Evolutionary conservation across 768 basidiomycete species (phyloP).

Genomic region (Coprinopsis sp.): DNA sequence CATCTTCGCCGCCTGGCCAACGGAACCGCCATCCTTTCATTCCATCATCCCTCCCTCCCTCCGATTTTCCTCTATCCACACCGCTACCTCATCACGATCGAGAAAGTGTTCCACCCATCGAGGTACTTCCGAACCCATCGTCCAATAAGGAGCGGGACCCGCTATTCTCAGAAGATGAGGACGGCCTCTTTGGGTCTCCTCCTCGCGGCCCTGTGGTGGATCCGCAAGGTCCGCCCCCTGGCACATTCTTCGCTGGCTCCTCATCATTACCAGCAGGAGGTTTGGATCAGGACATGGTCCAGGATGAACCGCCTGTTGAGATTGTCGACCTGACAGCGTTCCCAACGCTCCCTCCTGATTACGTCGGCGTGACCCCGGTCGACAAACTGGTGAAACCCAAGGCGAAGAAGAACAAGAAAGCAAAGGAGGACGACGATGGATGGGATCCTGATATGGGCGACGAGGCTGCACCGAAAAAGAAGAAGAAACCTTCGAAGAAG

Average conservation of each 20-base stretch:
- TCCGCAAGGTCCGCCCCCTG: conserved; percentile 24
- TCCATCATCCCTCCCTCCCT: conserved; percentile 25
- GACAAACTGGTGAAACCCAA: conserved; percentile 11
- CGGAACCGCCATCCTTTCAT: conserved; percentile 12
- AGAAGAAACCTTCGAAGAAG: conserved; percentile 18
- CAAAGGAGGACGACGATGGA: conserved; percentile 24
- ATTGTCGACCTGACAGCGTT: conserved; percentile 28
- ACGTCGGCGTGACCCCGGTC: not conserved
- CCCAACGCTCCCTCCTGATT: conserved; percentile 15
- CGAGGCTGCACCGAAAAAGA: conserved; percentile 8
- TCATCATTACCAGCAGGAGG: conserved; percentile 31
- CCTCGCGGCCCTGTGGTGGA: conserved; percentile 10
- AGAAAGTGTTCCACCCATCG: conserved; percentile 28
- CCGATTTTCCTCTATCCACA: conserved; percentile 31
- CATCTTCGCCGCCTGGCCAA: conserved; percentile 14
- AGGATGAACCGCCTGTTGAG: not conserved
- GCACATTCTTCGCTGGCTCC: conserved; percentile 44
- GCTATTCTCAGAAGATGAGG: conserved; percentile 14
- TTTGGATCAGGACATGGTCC: not conserved
- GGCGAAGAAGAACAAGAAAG: conserved; percentile 31
- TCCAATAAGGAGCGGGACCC: conserved; percentile 27
- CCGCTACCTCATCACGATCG: conserved; percentile 16
- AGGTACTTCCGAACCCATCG: conserved; percentile 27
- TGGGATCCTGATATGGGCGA: conserved; percentile 17
- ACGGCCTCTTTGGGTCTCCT: not conserved